phyloP scores from a whole-genome alignment of 2,329 filamentous ascomycete genomes.

The Chrysosporium queenslandicum region DNA sequence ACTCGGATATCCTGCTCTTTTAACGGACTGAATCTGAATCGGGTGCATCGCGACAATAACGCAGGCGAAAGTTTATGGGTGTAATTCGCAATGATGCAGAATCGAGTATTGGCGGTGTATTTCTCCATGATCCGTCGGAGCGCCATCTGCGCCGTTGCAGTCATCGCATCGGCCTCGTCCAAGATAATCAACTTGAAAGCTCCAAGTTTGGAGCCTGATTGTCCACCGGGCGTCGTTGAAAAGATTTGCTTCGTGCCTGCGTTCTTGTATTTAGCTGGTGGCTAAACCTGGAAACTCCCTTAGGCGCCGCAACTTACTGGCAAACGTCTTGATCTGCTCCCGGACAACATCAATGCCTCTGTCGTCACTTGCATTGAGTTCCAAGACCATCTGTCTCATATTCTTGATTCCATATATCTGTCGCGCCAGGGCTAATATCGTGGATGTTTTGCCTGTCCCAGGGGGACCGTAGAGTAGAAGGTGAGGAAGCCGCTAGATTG shows the following conservation, averaged over 20 bases:
- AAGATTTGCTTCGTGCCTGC: slow-evolving; percentile 86
- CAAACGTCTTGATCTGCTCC: slow-evolving; percentile 99
- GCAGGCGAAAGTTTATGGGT: slow-evolving; percentile 95
- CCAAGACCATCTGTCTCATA: slow-evolving; percentile 95
- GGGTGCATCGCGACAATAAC: slow-evolving; percentile 80
- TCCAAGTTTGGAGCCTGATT: slow-evolving; percentile 48
- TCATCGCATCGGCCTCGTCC: slow-evolving; percentile 99
- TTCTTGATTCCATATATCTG: slow-evolving; percentile 87
- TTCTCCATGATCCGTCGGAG: slow-evolving; percentile 96
- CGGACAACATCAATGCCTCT: slow-evolving; percentile 94
- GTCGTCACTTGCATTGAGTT: slow-evolving; percentile 95
- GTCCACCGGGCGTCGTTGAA: slow-evolving; percentile 44
- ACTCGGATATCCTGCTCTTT: slow-evolving; percentile 78
- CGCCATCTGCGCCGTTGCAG: slow-evolving; percentile 96
- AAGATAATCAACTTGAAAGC: slow-evolving; percentile 93
- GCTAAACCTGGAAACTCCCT: background rate
- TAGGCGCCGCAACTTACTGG: slow-evolving; percentile 44
- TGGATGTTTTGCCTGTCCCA: slow-evolving; percentile 95
- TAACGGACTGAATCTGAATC: slow-evolving; percentile 88
- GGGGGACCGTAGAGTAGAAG: slow-evolving; percentile 93
- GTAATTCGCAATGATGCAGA: slow-evolving; percentile 98
- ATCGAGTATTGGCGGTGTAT: slow-evolving; percentile 94
- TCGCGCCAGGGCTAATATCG: slow-evolving; percentile 81
- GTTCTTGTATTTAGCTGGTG: slow-evolving; percentile 4
- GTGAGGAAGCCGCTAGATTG: slow-evolving; percentile 83